phyloP scores from a whole-genome alignment of 2,329 filamentous ascomycete genomes.

The Monosporascus sp. region DNA sequence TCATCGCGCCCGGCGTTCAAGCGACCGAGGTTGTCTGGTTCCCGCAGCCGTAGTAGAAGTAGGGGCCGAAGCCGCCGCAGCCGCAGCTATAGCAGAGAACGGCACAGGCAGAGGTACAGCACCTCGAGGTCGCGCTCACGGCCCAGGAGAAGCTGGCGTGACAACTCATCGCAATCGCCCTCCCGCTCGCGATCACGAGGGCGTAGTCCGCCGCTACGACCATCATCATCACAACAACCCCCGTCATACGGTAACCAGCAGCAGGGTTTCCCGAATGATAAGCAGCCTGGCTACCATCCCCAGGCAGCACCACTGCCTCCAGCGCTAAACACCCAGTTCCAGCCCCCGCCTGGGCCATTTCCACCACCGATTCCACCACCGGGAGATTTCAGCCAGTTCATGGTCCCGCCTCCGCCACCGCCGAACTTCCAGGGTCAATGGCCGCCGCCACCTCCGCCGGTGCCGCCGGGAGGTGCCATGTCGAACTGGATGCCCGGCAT shows the following conservation, averaged over 20 bases:
- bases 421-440: constrained; percentile 18
- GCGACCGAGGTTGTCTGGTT: constrained; percentile 33
- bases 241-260: constrained; percentile 6
- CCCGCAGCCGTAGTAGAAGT: constrained; percentile 27
- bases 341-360: constrained; percentile 3
- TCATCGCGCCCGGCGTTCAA: constrained; percentile 34
- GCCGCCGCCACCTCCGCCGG: constrained; percentile 18
- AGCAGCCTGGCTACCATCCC: constrained; percentile 8
- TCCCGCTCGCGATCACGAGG: constrained; percentile 13
- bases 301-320: constrained; percentile 4
- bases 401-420: constrained; percentile 22
- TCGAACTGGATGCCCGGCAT: constrained; percentile 18
- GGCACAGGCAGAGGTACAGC: constrained; percentile 19
- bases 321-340: constrained; percentile 14
- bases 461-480: constrained; percentile 14
- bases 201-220: constrained; percentile 6
- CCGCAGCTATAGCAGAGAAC: constrained; percentile 20
- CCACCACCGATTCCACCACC: constrained; percentile 13
- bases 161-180: constrained; percentile 8
- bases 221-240: background rate
- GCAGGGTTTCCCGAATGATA: constrained; percentile 7
- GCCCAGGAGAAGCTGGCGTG: constrained; percentile 15
- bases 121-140: constrained; percentile 26
- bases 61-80: constrained; percentile 24
- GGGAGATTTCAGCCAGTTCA: constrained; percentile 18